Base-by-base conservation (phyloP, 176 grass and related monocot species). In the Zoysia japonica region DNA sequence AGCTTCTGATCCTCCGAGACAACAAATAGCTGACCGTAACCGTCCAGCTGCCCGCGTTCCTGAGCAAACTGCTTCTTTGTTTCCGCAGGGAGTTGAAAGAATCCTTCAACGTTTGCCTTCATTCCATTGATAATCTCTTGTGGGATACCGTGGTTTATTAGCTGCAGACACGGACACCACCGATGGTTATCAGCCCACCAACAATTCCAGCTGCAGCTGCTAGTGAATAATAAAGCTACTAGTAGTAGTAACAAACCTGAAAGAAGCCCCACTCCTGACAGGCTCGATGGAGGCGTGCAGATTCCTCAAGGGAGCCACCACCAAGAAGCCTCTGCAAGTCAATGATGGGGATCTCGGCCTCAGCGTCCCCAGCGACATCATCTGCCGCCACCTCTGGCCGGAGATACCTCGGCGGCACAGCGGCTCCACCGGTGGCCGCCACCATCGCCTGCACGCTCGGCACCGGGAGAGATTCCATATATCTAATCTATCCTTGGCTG, bases 241-340 rank as follows among this genome's bases (percentile, higher is more conserved):
- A 28, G 28, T 28, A 28, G 28, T 28, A 28, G 28, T 28, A 28
- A 28, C 1, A 6, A 66, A 87, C 89, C 85, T 91, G 82, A 67
- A 91, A 91, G 74, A 91, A 91, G 47, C 89, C 89, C 89, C 86
- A 88, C 1, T 91, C 86, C 65, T 79, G 86, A 57, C 86, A 91
- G 44, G 86, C 83, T 8, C 11, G 42, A 70, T 86, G 65, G 12
- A 90, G 79, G 11, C 52, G 20, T 6, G 84, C 47, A 50, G 76
- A 76, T 67, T 90, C 78, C 14, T 72, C 71, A 8, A 7, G 11
- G 38, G 17, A 61, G 75, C 65, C 42, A 5, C 65, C 42, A 5
- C 2, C 2, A 47, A 68, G 6, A 39, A 85, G 65, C 67, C 14
- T 64, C 78, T 20, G 10, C 4, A 71, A 66, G 49, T 87, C 85